Conservation (phyloP, 352 stramenopile genomes). For the Plasmopara muralis region DNA sequence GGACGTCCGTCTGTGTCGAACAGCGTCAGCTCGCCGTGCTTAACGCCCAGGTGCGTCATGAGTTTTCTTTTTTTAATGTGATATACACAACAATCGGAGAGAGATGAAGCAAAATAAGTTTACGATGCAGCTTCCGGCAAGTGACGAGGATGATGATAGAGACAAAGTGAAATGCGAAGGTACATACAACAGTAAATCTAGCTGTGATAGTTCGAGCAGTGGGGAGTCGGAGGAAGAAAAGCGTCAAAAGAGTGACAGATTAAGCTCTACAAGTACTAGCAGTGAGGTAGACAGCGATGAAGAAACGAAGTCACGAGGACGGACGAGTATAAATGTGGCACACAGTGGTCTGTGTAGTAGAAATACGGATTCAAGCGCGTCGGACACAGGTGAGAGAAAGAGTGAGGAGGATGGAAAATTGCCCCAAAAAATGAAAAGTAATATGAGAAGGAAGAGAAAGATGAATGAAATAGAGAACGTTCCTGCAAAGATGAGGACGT, state of each 20-base stretch:
- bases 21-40: conserved; percentile 47
- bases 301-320: conserved; percentile 2
- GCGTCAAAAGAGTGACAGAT: neutral
- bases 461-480: neutral
- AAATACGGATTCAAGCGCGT: no score
- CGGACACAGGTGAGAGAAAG: neutral
- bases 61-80: neutral
- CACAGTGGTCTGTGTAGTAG: neutral
- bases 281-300: conserved; percentile 1
- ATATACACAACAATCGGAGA: no score
- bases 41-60: conserved; percentile 45
- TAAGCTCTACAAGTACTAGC: conserved; percentile 1
- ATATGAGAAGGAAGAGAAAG: neutral
- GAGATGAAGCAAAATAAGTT: neutral
- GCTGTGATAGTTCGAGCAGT: conserved; percentile 3
- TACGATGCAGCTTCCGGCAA: conserved; percentile 6
- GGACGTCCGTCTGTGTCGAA: conserved; percentile 27
- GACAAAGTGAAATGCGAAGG: conserved; percentile 1
- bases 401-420: no score
- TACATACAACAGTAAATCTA: conserved; percentile 13
- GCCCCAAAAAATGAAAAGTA: neutral
- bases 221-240: conserved; percentile 1
- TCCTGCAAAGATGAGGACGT: conserved; percentile 4
- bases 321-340: neutral
- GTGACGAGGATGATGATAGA: conserved; percentile 22